A percentile compares a stretch with the other conserved stretches of the same genome.
Conservation (phyloP, 371 early-diverging fungal genomes). For the Cokeromyces recurvatus region DNA sequence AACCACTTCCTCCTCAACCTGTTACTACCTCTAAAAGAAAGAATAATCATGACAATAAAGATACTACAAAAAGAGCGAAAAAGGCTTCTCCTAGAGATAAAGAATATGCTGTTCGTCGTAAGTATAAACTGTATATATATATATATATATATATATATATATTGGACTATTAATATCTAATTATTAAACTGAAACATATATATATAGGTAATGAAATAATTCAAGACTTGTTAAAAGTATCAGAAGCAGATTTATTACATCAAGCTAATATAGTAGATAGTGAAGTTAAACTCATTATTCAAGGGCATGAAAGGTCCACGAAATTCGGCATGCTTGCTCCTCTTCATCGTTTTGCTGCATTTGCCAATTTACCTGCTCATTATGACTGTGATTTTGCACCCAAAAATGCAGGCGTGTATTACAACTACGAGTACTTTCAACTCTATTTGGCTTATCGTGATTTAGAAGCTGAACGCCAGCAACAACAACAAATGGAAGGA, state of each 20-base stretch:
- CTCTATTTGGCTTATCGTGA: slow-evolving; percentile 42
- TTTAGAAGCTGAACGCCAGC: slow-evolving; percentile 33
- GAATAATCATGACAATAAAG: slow-evolving; percentile 10
- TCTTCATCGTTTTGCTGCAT: slow-evolving; percentile 38
- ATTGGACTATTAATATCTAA: no score
- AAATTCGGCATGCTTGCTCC: slow-evolving; percentile 31
- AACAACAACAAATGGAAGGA: slow-evolving; percentile 21
- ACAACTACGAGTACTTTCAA: slow-evolving; percentile 46
- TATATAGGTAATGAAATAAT: slow-evolving; percentile 35
- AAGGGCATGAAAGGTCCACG: slow-evolving; percentile 34
- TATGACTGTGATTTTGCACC: slow-evolving; percentile 49
- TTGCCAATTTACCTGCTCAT: slow-evolving; percentile 46
- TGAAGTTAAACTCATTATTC: slow-evolving; percentile 38
- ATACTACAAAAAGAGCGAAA: slow-evolving; percentile 26
- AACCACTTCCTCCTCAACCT: slow-evolving; percentile 4
- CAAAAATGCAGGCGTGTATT: slow-evolving; percentile 48
- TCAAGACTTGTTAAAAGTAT: slow-evolving; percentile 38
- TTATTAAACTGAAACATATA: not conserved
- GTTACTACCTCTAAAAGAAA: slow-evolving; percentile 10
- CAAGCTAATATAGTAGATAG: slow-evolving; percentile 42
- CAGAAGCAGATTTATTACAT: slow-evolving; percentile 39
- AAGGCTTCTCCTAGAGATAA: slow-evolving; percentile 41
- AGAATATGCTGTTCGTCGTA: slow-evolving; percentile 40
- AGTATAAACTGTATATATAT: no score
- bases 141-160: no score